These are phyloP conservation scores for Flaveria ramosissima DNA, from an alignment of 129 eudicot species.

Conservation along the genomic window DNA sequence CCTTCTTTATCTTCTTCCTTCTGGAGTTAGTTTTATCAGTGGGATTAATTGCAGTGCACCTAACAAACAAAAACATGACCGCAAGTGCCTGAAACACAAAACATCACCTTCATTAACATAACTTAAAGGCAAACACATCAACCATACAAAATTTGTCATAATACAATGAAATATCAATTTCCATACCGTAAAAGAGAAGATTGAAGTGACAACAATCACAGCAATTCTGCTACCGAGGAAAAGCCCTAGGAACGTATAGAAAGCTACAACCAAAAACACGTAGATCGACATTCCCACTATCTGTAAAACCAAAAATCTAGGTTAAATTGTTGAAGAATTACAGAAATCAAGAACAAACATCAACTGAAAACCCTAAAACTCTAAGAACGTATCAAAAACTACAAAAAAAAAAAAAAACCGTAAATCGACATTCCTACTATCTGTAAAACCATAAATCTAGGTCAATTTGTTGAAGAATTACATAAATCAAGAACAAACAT, in stretches of 20 bases:
- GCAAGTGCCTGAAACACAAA: constrained; percentile 62
- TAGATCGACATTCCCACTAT: constrained; percentile 77
- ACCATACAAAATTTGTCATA: neutral
- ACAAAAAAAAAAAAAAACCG: too few relatives aligned
- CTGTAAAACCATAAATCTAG: constrained; percentile 39
- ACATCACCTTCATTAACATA: neutral
- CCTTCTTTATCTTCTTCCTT: constrained; percentile 46
- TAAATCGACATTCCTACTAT: constrained; percentile 77
- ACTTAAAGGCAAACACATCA: neutral
- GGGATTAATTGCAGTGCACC: constrained; percentile 79
- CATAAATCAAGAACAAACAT: neutral
- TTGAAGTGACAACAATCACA: constrained; percentile 50
- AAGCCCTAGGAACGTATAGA: constrained; percentile 76
- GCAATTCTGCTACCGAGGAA: constrained; percentile 62
- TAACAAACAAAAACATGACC: constrained; percentile 65
- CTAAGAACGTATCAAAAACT: constrained; percentile 56
- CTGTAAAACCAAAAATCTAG: constrained; percentile 39
- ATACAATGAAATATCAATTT: neutral
- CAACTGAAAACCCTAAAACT: neutral
- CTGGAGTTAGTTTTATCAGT: constrained; percentile 56
- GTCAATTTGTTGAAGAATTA: neutral
- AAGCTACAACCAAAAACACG: constrained; percentile 61
- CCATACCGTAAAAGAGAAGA: constrained; percentile 64
- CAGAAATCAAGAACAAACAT: neutral
- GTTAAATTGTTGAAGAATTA: neutral